A percentile compares a stretch with the other conserved stretches of the same genome.
Evolutionary conservation across 2,329 filamentous ascomycete genomes (phyloP).

Genomic region (Aschersonia sp.): DNA sequence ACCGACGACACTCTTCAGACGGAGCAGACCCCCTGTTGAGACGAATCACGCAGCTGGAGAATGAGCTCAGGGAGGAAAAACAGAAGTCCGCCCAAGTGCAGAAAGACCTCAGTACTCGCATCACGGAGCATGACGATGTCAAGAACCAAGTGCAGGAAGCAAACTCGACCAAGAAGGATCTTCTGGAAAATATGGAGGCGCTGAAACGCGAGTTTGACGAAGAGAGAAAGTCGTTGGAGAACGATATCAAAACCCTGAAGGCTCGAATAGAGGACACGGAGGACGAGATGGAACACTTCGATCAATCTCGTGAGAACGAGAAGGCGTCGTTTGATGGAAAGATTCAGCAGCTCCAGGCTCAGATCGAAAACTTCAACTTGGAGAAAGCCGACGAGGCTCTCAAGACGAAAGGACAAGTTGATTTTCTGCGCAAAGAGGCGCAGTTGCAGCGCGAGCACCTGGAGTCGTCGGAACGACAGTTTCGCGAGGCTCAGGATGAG

Average conservation of each 20-base stretch:
- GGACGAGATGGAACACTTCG: slow-evolving; percentile 76
- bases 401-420: slow-evolving; percentile 46
- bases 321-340: slow-evolving; percentile 55
- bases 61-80: slow-evolving; percentile 60
- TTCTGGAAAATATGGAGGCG: slow-evolving; percentile 88
- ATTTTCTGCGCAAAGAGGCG: slow-evolving; percentile 46
- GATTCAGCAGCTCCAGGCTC: slow-evolving; percentile 52
- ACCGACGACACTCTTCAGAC: slow-evolving; percentile 31
- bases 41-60: slow-evolving; percentile 52
- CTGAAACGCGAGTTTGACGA: slow-evolving; percentile 77
- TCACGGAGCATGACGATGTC: slow-evolving; percentile 43
- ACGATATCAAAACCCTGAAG: slow-evolving; percentile 64
- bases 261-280: slow-evolving; percentile 75
- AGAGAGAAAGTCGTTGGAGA: slow-evolving; percentile 70
- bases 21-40: slow-evolving; percentile 29
- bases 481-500: slow-evolving; percentile 41
- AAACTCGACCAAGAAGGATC: slow-evolving; percentile 82
- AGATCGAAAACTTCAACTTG: slow-evolving; percentile 50
- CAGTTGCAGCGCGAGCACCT: slow-evolving; percentile 44
- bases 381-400: slow-evolving; percentile 41
- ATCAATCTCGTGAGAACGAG: slow-evolving; percentile 73
- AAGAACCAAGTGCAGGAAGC: slow-evolving; percentile 67
- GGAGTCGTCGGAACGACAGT: slow-evolving; percentile 40
- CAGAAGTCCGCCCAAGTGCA: slow-evolving; percentile 53
- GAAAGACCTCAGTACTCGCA: slow-evolving; percentile 48